Percentiles rank a stretch among this genome's conserved stretches.
Evolutionary conservation across 2,329 filamentous ascomycete genomes (phyloP).

Genomic region (Emmonsiellopsis sp.): DNA sequence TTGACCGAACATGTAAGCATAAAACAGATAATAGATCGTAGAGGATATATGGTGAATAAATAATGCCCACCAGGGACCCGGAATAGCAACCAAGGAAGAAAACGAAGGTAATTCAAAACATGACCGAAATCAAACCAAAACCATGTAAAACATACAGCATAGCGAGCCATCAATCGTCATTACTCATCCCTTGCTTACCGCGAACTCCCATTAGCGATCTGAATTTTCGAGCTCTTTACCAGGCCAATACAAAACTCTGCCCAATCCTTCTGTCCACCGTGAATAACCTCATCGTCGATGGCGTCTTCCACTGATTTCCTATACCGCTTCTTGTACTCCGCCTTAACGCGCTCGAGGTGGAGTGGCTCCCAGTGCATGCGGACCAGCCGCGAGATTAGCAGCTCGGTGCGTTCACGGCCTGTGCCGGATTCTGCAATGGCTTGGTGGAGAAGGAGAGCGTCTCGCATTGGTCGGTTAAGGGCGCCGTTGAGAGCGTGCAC

Average conservation of each 20-base stretch:
- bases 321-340: conserved; percentile 71
- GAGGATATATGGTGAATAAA: no score
- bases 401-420: conserved; percentile 66
- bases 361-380: conserved; percentile 84
- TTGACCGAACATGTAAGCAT: no score
- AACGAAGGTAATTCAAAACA: no score
- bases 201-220: conserved; percentile 4
- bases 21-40: no score
- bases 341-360: conserved; percentile 72
- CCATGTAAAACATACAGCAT: not conserved
- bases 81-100: no score
- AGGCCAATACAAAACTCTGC: conserved; percentile 65
- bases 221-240: conserved; percentile 24
- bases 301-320: conserved; percentile 63
- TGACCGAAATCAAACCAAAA: not conserved
- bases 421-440: conserved; percentile 67
- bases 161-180: not conserved
- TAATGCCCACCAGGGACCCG: no score
- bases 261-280: conserved; percentile 49
- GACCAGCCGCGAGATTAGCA: conserved; percentile 79
- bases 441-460: conserved; percentile 83
- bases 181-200: not conserved
- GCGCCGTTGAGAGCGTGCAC: conserved; percentile 93
- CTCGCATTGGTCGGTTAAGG: conserved; percentile 89
- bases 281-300: conserved; percentile 64